Base-by-base conservation (phyloP, 2,329 filamentous ascomycete genomes). In the Sporothrix pseudoabietina region DNA sequence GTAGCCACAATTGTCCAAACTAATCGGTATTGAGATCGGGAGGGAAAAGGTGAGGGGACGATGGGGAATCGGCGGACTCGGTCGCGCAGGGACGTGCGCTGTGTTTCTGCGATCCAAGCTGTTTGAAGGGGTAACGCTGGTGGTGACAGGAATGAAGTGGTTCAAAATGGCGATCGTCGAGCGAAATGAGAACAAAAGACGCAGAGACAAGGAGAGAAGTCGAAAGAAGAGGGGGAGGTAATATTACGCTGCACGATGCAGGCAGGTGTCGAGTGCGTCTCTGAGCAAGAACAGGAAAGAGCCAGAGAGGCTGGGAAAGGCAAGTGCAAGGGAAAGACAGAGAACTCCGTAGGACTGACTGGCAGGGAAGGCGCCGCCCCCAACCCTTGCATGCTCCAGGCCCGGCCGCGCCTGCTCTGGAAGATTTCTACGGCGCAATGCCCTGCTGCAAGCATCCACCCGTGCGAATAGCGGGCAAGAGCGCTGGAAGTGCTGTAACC, bases 281-380 rank as follows among this genome's bases (percentile, higher is more conserved):
- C 22, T 49, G 26, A 44, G 22, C 39, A 70, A 73, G 54, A 69
- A 72, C 16, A 61, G 55, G 44, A 55, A 41, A 70, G 72, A 65
- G 72, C 32, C 54, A 44, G 39, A 72, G 68, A 73, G 72, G 72
- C 72, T 73, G 72, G 72, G 68, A 71, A 57, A 66, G 68, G 72
- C 19, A 68, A 41, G 72, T 59, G 65, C 55, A 61, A 57, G 55
- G 69, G 73, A 54, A 35, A 19, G 32, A 19, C 57, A 61, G 57
- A 61, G 63, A n/a, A n/a, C n/a, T n/a, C n/a, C n/a, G n/a, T 7
- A 6, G 35, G 41, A 44, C 30, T 30, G 30, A 61, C 65, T 26
- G n/a, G 52, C 57, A 71, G 52, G 68, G 47, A 71, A 59, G 32
- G 54, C 65, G 65, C 26, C 5, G 39, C 22, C 52, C 52, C 35